Conservation (phyloP, 768 basidiomycete species). For the Cystobasidium ongulense region DNA sequence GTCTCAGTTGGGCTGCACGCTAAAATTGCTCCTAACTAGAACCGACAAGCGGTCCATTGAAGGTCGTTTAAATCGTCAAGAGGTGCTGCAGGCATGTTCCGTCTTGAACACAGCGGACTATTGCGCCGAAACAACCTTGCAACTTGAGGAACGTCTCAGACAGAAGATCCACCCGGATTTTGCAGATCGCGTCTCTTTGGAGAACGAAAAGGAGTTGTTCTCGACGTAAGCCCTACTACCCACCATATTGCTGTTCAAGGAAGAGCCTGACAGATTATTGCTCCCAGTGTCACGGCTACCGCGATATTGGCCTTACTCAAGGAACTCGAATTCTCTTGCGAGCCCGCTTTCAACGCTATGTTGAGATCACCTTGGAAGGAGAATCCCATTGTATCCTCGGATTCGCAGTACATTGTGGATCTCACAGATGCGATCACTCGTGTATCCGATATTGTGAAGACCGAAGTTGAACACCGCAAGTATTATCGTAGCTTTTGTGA, state of each 20-base stretch:
- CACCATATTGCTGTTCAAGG: not conserved
- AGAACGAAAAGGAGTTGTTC: constrained; percentile 79
- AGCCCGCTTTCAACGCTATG: constrained; percentile 68
- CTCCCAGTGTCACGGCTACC: constrained; percentile 65
- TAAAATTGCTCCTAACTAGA: constrained; percentile 8
- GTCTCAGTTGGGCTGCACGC: not conserved
- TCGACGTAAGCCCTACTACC: constrained; percentile 57
- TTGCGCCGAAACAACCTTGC: constrained; percentile 75
- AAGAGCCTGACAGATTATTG: not conserved
- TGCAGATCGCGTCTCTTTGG: constrained; percentile 70
- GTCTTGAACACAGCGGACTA: constrained; percentile 96
- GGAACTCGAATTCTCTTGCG: constrained; percentile 77
- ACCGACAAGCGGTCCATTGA: constrained; percentile 56
- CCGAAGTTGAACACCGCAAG: constrained; percentile 85
- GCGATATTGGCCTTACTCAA: constrained; percentile 70
- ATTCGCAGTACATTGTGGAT: constrained; percentile 71
- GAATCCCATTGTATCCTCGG: constrained; percentile 74
- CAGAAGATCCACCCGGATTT: constrained; percentile 68
- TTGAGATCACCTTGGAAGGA: constrained; percentile 68
- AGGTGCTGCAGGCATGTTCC: constrained; percentile 74
- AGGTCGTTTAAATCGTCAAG: constrained; percentile 62
- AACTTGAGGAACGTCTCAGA: constrained; percentile 88
- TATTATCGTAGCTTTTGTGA: constrained; percentile 85
- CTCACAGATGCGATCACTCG: constrained; percentile 65
- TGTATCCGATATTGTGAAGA: constrained; percentile 66